phyloP scores from a whole-genome alignment of 2,329 filamentous ascomycete genomes.

The Fusarium foetens region DNA sequence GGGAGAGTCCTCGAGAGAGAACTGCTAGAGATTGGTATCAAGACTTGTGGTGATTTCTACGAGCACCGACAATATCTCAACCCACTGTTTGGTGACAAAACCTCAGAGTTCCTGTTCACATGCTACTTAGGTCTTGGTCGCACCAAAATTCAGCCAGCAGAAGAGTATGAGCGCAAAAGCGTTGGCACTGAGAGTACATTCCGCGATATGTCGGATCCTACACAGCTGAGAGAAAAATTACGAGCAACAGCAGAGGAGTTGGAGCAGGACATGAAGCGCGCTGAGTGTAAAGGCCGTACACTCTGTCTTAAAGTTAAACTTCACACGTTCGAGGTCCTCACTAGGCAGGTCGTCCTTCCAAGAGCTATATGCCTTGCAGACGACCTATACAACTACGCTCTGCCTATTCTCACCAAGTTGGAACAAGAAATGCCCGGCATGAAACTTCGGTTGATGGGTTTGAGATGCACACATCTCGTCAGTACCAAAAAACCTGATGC shows the following conservation, averaged over 20 bases:
- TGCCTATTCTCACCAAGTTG: slow-evolving; percentile 86
- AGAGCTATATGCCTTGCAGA: slow-evolving; percentile 78
- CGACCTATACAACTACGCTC: slow-evolving; percentile 82
- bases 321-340: slow-evolving; percentile 92
- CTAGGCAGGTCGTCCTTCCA: slow-evolving; percentile 79
- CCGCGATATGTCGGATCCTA: slow-evolving; percentile 76
- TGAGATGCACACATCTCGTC: slow-evolving; percentile 87
- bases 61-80: slow-evolving; percentile 76
- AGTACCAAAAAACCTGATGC: slow-evolving; percentile 85
- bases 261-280: slow-evolving; percentile 82
- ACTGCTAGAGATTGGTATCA: slow-evolving; percentile 85
- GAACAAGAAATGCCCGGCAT: slow-evolving; percentile 84
- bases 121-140: slow-evolving; percentile 88
- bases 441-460: slow-evolving; percentile 85
- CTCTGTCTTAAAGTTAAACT: slow-evolving; percentile 92
- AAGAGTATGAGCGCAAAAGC: slow-evolving; percentile 91
- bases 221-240: slow-evolving; percentile 78
- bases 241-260: slow-evolving; percentile 84
- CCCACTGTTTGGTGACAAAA: slow-evolving; percentile 89
- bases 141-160: slow-evolving; percentile 84
- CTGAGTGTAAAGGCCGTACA: slow-evolving; percentile 89
- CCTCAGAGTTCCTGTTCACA: slow-evolving; percentile 84
- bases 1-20: slow-evolving; percentile 93
- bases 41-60: slow-evolving; percentile 90
- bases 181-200: slow-evolving; percentile 96